Evolutionary conservation across 2,329 filamentous ascomycete genomes (phyloP).

Genomic region (Pseudogymnoascus sp.): DNA sequence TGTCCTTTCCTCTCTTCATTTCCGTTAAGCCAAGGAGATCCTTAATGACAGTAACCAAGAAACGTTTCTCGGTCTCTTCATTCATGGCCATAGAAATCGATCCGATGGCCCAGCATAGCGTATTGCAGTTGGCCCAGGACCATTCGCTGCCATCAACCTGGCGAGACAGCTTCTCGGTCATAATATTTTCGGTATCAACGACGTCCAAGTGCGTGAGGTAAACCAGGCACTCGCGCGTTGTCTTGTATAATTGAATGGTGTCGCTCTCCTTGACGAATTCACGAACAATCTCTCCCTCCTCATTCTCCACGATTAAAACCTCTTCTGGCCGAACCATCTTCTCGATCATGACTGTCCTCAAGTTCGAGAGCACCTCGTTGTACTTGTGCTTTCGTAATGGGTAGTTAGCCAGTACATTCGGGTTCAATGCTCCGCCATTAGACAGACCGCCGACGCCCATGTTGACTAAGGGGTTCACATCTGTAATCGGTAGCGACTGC

Average conservation of each 20-base stretch:
- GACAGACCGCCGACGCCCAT: conserved; percentile 66
- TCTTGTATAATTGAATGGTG: conserved; percentile 98
- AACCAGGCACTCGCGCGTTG: conserved; percentile 91
- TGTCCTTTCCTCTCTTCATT: conserved; percentile 99
- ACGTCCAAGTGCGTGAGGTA: conserved; percentile 97
- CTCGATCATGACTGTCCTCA: conserved; percentile 97
- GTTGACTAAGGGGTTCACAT: conserved; percentile 81
- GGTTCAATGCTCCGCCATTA: conserved; percentile 79
- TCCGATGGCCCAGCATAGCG: conserved; percentile 97
- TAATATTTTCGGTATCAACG: conserved; percentile 94
- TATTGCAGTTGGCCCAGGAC: conserved; percentile 99
- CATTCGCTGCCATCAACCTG: conserved; percentile 95
- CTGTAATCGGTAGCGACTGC: conserved; percentile 89
- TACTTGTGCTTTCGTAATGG: conserved; percentile 98
- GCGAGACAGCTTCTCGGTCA: conserved; percentile 94
- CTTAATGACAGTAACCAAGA: conserved; percentile 97
- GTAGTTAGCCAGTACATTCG: conserved; percentile 77
- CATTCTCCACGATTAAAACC: conserved; percentile 98
- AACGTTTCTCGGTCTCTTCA: conserved; percentile 97
- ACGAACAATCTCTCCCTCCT: conserved; percentile 96
- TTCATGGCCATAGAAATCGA: conserved; percentile 99
- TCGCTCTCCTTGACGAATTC: conserved; percentile 99
- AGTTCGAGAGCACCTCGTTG: conserved; percentile 83
- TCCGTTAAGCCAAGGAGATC: conserved; percentile 93
- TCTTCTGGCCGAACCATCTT: conserved; percentile 99